Conservation (phyloP, 148 eudicot genomes). For the Chenopodium album region DNA sequence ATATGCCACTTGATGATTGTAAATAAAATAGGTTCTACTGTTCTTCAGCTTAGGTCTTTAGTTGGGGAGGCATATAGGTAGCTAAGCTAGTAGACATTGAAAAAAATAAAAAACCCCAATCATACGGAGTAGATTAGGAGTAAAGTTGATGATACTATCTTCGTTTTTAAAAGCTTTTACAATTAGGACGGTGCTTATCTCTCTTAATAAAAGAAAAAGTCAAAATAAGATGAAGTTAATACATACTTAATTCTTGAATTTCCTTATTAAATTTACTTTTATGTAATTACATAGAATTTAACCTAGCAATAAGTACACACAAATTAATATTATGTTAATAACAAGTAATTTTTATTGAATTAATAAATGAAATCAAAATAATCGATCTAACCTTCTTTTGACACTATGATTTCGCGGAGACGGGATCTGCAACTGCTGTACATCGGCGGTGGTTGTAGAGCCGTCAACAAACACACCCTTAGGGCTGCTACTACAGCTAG, state of each 20-base stretch:
- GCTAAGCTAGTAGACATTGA: too few relatives aligned
- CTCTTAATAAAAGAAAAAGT: too few relatives aligned
- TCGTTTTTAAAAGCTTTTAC: too few relatives aligned
- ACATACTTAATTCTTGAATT: too few relatives aligned
- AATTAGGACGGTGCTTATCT: too few relatives aligned
- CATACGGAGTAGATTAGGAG: background rate
- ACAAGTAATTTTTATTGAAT: too few relatives aligned
- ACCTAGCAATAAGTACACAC: too few relatives aligned
- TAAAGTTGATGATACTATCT: too few relatives aligned
- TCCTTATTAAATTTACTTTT: background rate
- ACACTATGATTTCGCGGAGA: slow-evolving; percentile 66
- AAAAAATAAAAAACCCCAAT: background rate
- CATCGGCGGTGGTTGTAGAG: slow-evolving; percentile 1
- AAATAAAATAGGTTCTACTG: background rate
- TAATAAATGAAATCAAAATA: too few relatives aligned
- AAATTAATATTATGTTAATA: too few relatives aligned
- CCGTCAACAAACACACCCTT: slow-evolving; percentile 3
- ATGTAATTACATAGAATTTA: too few relatives aligned
- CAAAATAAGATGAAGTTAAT: too few relatives aligned
- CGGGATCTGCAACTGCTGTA: slow-evolving; percentile 48
- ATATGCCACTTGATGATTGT: background rate
- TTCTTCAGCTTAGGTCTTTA: background rate
- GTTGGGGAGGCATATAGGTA: background rate
- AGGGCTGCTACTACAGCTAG: background rate
- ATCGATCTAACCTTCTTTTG: slow-evolving; percentile 60